Conservation (phyloP, 768 basidiomycete species). For the Infundibulicybe gibba region DNA sequence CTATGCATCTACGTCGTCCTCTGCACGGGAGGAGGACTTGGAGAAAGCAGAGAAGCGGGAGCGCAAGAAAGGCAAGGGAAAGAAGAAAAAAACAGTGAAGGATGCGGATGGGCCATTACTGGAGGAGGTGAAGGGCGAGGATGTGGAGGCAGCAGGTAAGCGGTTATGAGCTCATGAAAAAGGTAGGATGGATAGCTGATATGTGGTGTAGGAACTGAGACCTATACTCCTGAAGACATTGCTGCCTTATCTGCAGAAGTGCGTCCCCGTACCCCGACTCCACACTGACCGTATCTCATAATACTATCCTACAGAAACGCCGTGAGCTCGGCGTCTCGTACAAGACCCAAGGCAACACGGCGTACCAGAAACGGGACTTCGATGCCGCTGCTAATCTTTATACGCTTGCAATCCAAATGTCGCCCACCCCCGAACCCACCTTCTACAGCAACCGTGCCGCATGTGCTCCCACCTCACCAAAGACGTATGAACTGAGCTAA, state of each 20-base stretch:
- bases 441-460: conserved; percentile 98
- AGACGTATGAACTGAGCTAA: neutral
- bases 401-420: conserved; percentile 69
- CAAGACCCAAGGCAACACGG: conserved; percentile 69
- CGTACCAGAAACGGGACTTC: conserved; percentile 64
- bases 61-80: conserved; percentile 39
- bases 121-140: conserved; percentile 62
- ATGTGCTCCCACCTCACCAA: conserved; percentile 47
- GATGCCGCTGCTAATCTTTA: conserved; percentile 59
- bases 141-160: conserved; percentile 28
- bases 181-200: too few relatives aligned
- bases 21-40: conserved; percentile 26
- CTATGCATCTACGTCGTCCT: conserved; percentile 58
- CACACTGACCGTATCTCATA: conserved; percentile 3
- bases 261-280: conserved; percentile 13
- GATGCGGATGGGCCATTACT: conserved; percentile 72
- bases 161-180: neutral
- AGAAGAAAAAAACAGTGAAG: conserved; percentile 57
- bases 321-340: conserved; percentile 55
- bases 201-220: conserved; percentile 28
- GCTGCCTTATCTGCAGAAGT: conserved; percentile 58
- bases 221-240: conserved; percentile 52
- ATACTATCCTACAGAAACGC: conserved; percentile 48
- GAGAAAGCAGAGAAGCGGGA: conserved; percentile 44
- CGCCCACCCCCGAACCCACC: conserved; percentile 83